Conservation (phyloP, 331 rosid genomes). For the Quercus lobata region DNA sequence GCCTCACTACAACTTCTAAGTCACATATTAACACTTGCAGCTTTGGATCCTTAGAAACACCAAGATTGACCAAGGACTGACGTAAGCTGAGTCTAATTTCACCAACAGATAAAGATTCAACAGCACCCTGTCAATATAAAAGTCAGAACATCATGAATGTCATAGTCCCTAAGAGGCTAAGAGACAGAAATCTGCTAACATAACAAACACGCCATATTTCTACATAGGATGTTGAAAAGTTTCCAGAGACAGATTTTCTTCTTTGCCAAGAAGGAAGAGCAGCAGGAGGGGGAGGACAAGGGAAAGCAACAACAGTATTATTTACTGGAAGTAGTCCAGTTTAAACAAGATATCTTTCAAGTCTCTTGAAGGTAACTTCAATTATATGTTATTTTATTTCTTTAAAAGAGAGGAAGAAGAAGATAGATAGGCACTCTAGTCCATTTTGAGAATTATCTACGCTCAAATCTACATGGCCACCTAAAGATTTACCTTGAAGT, state of each 20-base stretch:
- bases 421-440: neutral
- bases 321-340: neutral
- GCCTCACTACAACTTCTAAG: constrained; percentile 85
- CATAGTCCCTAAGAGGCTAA: constrained; percentile 20
- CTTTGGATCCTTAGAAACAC: constrained; percentile 92
- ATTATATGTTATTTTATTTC: neutral
- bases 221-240: constrained; percentile 7
- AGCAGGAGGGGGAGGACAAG: neutral
- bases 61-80: constrained; percentile 81
- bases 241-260: neutral
- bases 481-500: neutral
- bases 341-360: neutral
- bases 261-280: no score
- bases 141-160: constrained; percentile 29
- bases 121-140: constrained; percentile 61
- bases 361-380: neutral
- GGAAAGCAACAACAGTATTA: neutral
- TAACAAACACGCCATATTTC: constrained; percentile 16
- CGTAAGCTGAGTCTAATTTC: constrained; percentile 93
- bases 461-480: neutral
- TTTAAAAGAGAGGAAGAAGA: neutral
- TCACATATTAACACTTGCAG: constrained; percentile 88
- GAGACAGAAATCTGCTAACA: constrained; percentile 11
- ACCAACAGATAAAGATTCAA: constrained; percentile 91
- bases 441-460: neutral